Base-by-base conservation (phyloP, 1,284 basidiomycete genomes). In the Pascua sp. region DNA sequence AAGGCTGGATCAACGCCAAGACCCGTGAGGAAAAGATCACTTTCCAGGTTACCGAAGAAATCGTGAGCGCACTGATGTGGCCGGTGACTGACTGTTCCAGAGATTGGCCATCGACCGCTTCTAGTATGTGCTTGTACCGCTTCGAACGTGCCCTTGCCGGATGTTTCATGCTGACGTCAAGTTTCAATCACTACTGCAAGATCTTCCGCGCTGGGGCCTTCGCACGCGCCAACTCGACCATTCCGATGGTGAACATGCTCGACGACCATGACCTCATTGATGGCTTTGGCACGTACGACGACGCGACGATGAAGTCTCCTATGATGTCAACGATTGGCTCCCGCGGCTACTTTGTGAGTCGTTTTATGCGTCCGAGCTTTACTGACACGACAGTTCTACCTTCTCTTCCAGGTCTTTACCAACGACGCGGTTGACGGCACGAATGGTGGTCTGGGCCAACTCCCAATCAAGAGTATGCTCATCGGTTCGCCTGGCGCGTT, bases 321-420 rank as follows among this genome's bases (percentile, higher is more conserved):
- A 83, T 96, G 13, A 93, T 96, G 76, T 82, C 80, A 64, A 68
- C 67, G 53, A 75, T 73, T 55, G 92, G 91, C 16, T 78, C 85
- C 3, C 80, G 89, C 65, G 90, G 87, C 16, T 94, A 92, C 77
- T 94, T 94, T 75, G 68, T 69, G 42, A 55, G 67, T 53, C 13
- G 17, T 8, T 44, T 16, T 5, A 10, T 12, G n/a, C 16, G 48
- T 36, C 4, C 11, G 18, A 16, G 11, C 24, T 11, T 9, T 18
- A 37, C 49, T 51, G 17, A 41, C 36, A 41, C 4, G 16, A 9
- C 42, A 68, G 66, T 73, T 89, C 80, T 97, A 86, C 78, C 80
- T 95, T 16, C 79, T 96, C 0, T 96, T 97, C 80, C 93, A 96
- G 68, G 89, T 90, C 63, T 95, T 95, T 75, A 85, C 90, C 63